A percentile compares a stretch with the other conserved stretches of the same genome.
phyloP scores from a whole-genome alignment of 805 yeast species.

The Saccharomyces paradoxus region DNA sequence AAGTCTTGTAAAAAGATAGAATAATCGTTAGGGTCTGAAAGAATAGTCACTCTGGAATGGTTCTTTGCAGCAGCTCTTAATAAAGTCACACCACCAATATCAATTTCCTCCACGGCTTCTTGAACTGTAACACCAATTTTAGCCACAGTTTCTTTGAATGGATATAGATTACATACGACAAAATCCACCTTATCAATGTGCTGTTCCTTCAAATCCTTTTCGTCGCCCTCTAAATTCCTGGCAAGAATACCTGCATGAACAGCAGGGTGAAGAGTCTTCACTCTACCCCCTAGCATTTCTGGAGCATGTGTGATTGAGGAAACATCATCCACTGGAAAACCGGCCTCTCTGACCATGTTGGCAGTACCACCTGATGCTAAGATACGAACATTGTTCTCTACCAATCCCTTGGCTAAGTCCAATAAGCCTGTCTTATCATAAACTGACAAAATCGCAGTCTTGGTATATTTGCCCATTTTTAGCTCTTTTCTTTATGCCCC shows the following conservation, averaged over 20 bases:
- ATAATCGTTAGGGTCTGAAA: constrained; percentile 92
- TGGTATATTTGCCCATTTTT: constrained; percentile 33
- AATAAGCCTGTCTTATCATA: constrained; percentile 95
- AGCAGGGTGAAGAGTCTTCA: constrained; percentile 96
- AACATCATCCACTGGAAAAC: constrained; percentile 96
- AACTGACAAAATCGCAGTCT: constrained; percentile 93
- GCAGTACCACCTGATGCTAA: constrained; percentile 98
- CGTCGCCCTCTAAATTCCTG: constrained; percentile 84
- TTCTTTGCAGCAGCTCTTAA: constrained; percentile 98
- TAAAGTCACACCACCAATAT: constrained; percentile 95
- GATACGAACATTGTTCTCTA: constrained; percentile 79
- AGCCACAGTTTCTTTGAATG: constrained; percentile 94
- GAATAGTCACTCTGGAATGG: constrained; percentile 90
- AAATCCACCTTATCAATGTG: constrained; percentile 92
- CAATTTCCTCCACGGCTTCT: constrained; percentile 98
- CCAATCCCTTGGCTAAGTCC: constrained; percentile 93
- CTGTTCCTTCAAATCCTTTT: constrained; percentile 78
- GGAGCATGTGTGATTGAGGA: constrained; percentile 95
- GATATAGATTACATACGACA: constrained; percentile 96
- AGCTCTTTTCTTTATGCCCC: not conserved
- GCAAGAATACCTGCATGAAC: constrained; percentile 98
- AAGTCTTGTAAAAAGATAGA: constrained; percentile 79
- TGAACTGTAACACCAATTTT: constrained; percentile 91
- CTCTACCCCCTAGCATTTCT: constrained; percentile 98
- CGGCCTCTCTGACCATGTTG: constrained; percentile 87